Evolutionary conservation across 192 early-diverging fungal species (phyloP).

Genomic region (Backusella tuberculispora): DNA sequence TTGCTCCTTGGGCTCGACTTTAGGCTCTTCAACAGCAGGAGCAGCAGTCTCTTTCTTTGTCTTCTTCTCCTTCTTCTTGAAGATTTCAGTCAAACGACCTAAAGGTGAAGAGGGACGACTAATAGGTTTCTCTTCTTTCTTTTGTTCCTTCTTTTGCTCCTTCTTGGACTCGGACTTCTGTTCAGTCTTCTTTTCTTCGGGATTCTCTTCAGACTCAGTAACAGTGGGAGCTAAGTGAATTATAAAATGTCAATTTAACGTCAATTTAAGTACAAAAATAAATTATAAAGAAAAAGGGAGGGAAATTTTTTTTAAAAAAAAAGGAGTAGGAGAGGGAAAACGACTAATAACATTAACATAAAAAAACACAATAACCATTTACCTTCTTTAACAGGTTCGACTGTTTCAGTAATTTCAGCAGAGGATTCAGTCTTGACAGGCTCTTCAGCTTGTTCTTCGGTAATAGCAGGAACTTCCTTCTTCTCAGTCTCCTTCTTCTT

Average conservation of each 20-base stretch:
- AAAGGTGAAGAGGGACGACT: conserved; percentile 28
- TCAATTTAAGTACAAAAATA: too few relatives aligned
- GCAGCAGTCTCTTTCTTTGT: neutral
- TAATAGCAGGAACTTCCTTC: neutral
- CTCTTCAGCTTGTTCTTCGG: neutral
- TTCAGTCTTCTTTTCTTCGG: neutral
- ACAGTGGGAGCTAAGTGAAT: neutral
- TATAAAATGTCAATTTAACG: neutral
- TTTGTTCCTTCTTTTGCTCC: neutral
- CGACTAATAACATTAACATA: too few relatives aligned
- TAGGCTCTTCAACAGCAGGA: neutral
- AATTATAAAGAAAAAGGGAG: neutral
- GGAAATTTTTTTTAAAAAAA: neutral
- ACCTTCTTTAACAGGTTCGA: neutral
- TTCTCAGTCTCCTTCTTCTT: conserved; percentile 19
- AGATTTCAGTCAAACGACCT: conserved; percentile 23
- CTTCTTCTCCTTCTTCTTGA: conserved; percentile 25
- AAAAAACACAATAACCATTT: neutral
- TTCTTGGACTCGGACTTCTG: neutral
- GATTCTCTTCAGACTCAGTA: neutral
- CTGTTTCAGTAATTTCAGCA: neutral
- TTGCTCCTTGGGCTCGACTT: neutral
- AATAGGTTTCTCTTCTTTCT: neutral
- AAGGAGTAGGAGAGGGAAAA: conserved; percentile 12
- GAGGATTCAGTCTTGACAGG: neutral